Percentiles rank a stretch among this genome's conserved stretches.
These are phyloP conservation scores for Penicillium desertorum DNA, from an alignment of 495 filamentous ascomycete species.

Conservation along the genomic window DNA sequence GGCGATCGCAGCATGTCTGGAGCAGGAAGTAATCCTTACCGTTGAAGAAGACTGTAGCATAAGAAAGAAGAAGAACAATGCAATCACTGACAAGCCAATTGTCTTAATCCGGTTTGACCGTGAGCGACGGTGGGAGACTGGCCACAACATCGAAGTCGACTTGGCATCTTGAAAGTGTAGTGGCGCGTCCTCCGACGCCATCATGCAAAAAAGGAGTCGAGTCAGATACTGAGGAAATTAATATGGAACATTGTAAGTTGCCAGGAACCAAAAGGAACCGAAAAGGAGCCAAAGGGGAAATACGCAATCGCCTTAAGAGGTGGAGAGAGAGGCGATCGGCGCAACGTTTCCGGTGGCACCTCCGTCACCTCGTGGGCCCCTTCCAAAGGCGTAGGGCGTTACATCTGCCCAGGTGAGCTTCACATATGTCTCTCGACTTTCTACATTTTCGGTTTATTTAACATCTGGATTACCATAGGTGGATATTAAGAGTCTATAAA, in stretches of 20 bases:
- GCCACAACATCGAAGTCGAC: constrained; percentile 30
- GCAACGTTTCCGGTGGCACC: constrained; percentile 18
- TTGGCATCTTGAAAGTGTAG: constrained; percentile 33
- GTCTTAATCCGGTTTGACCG: constrained; percentile 34
- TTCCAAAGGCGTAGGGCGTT: not conserved
- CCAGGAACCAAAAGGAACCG: constrained; percentile 10
- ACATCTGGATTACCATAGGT: no score
- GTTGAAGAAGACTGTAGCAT: constrained; percentile 26
- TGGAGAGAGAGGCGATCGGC: constrained; percentile 22
- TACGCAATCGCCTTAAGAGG: constrained; percentile 24
- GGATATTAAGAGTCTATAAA: no score
- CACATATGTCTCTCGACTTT: not conserved
- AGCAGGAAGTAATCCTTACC: constrained; percentile 19
- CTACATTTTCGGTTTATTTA: no score
- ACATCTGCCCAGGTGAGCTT: no score
- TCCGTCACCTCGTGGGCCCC: not conserved
- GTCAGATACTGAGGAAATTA: not conserved
- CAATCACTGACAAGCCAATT: constrained; percentile 23
- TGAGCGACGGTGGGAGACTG: constrained; percentile 32
- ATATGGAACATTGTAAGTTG: constrained; percentile 16
- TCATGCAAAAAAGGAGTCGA: constrained; percentile 17
- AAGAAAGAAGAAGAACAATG: constrained; percentile 28
- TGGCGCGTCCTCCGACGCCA: constrained; percentile 33
- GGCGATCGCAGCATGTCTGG: constrained; percentile 10
- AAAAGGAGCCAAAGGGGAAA: constrained; percentile 23